These are phyloP conservation scores for Thecaphora frezii DNA, from an alignment of 1,284 basidiomycete species.

Conservation along the genomic window DNA sequence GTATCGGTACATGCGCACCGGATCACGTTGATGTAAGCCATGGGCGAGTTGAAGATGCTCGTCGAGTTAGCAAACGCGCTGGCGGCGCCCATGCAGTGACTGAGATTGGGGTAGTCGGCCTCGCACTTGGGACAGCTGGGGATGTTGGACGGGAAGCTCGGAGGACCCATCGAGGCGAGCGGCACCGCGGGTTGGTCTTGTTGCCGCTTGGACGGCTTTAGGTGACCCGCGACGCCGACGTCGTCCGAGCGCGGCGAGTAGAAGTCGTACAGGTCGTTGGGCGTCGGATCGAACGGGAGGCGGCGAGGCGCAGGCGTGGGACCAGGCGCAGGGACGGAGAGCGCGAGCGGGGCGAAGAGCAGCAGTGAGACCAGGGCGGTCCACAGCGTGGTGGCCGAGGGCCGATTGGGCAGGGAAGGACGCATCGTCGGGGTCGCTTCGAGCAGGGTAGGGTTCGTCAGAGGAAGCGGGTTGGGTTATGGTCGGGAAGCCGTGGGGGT, in stretches of 20 bases:
- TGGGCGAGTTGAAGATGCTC: conserved; percentile 43
- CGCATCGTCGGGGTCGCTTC: too few species aligned
- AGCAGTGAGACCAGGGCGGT: not conserved
- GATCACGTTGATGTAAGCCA: conserved; percentile 62
- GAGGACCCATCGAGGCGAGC: conserved; percentile 28
- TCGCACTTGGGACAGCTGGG: conserved; percentile 46
- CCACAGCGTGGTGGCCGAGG: too few species aligned
- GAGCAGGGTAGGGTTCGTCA: too few species aligned
- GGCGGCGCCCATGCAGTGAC: conserved; percentile 41
- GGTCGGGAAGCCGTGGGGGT: too few species aligned
- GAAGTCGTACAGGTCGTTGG: conserved; percentile 35
- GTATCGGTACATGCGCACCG: conserved; percentile 71
- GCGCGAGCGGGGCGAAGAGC: not conserved
- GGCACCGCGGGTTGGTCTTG: conserved; percentile 32
- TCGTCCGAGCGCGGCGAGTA: conserved; percentile 18
- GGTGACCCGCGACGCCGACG: not conserved
- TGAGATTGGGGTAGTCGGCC: conserved; percentile 32
- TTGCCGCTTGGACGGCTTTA: conserved; percentile 7
- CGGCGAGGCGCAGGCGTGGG: conserved; percentile 23
- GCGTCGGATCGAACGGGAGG: conserved; percentile 12
- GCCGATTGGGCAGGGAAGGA: too few species aligned
- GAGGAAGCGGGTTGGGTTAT: too few species aligned
- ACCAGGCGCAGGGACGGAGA: conserved; percentile 7
- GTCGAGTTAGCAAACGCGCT: conserved; percentile 41
- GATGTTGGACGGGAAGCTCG: conserved; percentile 36